Percentiles rank a stretch among this genome's conserved stretches.
Conservation (phyloP, 352 stramenopile species). For the Vaucheria bursata region DNA sequence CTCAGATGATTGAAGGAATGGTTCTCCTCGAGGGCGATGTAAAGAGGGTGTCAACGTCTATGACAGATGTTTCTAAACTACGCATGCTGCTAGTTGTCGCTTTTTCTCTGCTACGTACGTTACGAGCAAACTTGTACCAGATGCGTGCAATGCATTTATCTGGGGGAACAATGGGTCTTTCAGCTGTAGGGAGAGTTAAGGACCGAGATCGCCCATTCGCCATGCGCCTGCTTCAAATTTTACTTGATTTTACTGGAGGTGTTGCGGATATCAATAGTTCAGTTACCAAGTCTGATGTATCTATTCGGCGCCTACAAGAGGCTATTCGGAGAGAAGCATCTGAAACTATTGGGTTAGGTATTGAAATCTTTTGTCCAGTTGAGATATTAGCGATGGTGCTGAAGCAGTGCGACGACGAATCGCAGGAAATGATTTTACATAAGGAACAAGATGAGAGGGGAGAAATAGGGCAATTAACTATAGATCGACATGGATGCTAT, state of each 20-base stretch:
- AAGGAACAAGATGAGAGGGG: neutral
- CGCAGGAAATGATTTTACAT: neutral
- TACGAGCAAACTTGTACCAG: slow-evolving; percentile 41
- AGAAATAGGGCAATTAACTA: slow-evolving; percentile 9
- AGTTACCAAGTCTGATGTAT: neutral
- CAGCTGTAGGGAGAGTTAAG: neutral
- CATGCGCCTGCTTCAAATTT: slow-evolving; percentile 15
- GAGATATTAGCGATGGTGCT: slow-evolving; percentile 25
- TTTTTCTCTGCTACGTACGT: slow-evolving; percentile 20
- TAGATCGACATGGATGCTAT: slow-evolving; percentile 30
- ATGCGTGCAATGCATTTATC: slow-evolving; percentile 12
- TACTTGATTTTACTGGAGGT: slow-evolving; percentile 31
- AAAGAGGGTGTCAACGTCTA: neutral
- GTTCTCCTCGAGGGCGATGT: neutral
- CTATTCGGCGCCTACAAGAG: neutral
- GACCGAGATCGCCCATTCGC: slow-evolving; percentile 24
- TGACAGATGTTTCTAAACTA: neutral
- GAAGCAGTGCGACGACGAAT: neutral
- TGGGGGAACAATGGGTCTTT: slow-evolving; percentile 22
- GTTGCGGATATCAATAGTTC: slow-evolving; percentile 19
- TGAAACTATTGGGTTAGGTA: slow-evolving; percentile 21
- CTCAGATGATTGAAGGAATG: slow-evolving; percentile 21
- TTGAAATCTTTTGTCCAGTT: slow-evolving; percentile 29
- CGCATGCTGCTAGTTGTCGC: slow-evolving; percentile 18
- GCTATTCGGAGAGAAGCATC: slow-evolving; percentile 29